These are phyloP conservation scores for Sphagnurus paluster DNA, from an alignment of 1,284 basidiomycete species.

Conservation along the genomic window DNA sequence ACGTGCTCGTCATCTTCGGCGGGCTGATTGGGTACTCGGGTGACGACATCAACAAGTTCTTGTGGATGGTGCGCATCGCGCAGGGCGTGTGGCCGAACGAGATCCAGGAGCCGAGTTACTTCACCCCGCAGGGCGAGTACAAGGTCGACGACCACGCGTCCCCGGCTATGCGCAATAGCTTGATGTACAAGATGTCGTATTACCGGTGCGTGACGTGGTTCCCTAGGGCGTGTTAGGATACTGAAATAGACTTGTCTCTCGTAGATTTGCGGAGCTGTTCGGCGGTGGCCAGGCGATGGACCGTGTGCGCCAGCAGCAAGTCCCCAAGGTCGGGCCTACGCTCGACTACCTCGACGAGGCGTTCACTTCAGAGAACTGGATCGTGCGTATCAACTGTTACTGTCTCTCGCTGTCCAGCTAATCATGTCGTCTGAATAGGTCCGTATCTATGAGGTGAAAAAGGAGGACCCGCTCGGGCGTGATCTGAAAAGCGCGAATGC, in stretches of 20 bases:
- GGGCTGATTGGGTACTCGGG: conserved; percentile 96
- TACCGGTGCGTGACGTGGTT: conserved; percentile 85
- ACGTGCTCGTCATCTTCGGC: conserved; percentile 97
- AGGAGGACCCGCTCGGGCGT: conserved; percentile 89
- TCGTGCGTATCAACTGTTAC: conserved; percentile 52
- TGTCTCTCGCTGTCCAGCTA: background rate
- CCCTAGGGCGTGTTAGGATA: conserved; percentile 1
- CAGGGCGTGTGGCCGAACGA: conserved; percentile 99
- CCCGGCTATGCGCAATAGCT: conserved; percentile 89
- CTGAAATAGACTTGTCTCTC: conserved; percentile 13
- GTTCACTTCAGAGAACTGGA: conserved; percentile 98
- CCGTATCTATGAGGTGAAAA: conserved; percentile 95
- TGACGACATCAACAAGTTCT: conserved; percentile 99
- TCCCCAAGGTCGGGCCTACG: conserved; percentile 78
- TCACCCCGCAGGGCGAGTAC: conserved; percentile 94
- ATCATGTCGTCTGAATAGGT: conserved; percentile 45
- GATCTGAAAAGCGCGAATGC: conserved; percentile 85
- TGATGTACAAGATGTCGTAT: conserved; percentile 99
- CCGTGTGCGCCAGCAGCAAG: conserved; percentile 80
- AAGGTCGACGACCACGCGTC: conserved; percentile 88
- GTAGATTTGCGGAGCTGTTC: conserved; percentile 86
- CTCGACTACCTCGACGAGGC: conserved; percentile 93
- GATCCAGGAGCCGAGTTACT: conserved; percentile 93
- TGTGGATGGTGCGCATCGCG: conserved; percentile 98
- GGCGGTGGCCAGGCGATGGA: conserved; percentile 75